Conservation (phyloP, 2,329 filamentous ascomycete genomes). For the Talaromyces sp. region DNA sequence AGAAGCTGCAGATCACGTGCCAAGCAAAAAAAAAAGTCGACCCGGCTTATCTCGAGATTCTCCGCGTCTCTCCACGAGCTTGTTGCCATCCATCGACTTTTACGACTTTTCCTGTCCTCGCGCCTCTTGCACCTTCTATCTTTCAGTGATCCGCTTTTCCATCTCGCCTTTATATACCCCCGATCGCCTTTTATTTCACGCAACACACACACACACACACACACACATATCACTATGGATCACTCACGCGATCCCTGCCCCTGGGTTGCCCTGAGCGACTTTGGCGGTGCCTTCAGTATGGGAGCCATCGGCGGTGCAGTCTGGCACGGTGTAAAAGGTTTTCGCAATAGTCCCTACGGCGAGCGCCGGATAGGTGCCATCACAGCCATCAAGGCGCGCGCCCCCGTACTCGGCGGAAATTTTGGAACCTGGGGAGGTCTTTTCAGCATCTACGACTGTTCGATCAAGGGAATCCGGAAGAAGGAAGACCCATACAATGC, state of each 20-base stretch:
- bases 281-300: slow-evolving; percentile 95
- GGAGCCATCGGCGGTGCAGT: slow-evolving; percentile 77
- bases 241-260: slow-evolving; percentile 12
- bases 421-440: slow-evolving; percentile 97
- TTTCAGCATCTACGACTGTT: slow-evolving; percentile 94
- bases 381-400: slow-evolving; percentile 95
- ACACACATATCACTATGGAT: slow-evolving; percentile 6
- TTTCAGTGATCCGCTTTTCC: not conserved
- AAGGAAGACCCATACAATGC: slow-evolving; percentile 99
- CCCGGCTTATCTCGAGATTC: not conserved
- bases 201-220: not conserved
- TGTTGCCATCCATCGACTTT: not conserved
- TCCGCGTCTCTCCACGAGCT: not conserved
- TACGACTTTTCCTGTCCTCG: not conserved
- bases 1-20: not conserved
- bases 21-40: not conserved
- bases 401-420: slow-evolving; percentile 93
- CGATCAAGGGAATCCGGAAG: slow-evolving; percentile 86
- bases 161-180: not conserved
- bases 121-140: not conserved
- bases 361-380: slow-evolving; percentile 93
- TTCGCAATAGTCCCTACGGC: slow-evolving; percentile 82
- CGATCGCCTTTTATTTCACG: not conserved
- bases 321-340: slow-evolving; percentile 97
- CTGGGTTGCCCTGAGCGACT: slow-evolving; percentile 86